Base-by-base conservation (phyloP, 495 filamentous ascomycete species). In the Chaetomidium leptoderma region DNA sequence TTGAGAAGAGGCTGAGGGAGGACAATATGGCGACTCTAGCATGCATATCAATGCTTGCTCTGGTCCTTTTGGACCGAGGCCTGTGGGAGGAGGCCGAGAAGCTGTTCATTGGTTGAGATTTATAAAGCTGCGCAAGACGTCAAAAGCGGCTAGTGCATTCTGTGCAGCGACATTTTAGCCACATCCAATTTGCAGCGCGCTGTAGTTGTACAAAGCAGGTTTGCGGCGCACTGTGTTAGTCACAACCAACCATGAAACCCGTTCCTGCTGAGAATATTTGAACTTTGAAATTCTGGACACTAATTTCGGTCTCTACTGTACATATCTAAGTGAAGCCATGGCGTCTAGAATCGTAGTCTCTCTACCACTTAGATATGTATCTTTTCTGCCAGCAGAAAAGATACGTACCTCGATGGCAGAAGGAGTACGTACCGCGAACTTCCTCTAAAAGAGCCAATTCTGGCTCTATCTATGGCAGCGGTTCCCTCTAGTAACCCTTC, bases 21-120 rank as follows among this genome's bases (percentile, higher is more conserved):
- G 65, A 75, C 47, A 66, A 78, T 71, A 65, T 69, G 17, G 11
- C 57, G 16, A 77, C 70, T n/a, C 53, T 62, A 43, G 39, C 26
- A 24, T 60, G 58, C n/a, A 66, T 53, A 47, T 63, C 68, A 48
- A 68, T 62, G 44, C 74, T 71, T 42, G 54, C 44, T 30, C 24
- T 40, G 30, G 46, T 59, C 23, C 33, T 55, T 21, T 16, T 24
- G 11, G 45, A 63, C 46, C 68, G 72, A 55, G 74, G 72, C 32
- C 66, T 66, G 16, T 75, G 55, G 61, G 54, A 70, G 23, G 67
- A 78, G 52, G 33, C 33, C 14, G 8, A 36, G 33, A 36, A 44
- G 40, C 17, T 44, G 19, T n/a, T n/a, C n/a, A n/a, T n/a, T n/a
- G n/a, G n/a, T n/a, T n/a, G n/a, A n/a, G n/a, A n/a, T n/a, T n/a